Evolutionary conservation across 257 asterid species (phyloP).

Genomic region (Orobanche coerulescens): DNA sequence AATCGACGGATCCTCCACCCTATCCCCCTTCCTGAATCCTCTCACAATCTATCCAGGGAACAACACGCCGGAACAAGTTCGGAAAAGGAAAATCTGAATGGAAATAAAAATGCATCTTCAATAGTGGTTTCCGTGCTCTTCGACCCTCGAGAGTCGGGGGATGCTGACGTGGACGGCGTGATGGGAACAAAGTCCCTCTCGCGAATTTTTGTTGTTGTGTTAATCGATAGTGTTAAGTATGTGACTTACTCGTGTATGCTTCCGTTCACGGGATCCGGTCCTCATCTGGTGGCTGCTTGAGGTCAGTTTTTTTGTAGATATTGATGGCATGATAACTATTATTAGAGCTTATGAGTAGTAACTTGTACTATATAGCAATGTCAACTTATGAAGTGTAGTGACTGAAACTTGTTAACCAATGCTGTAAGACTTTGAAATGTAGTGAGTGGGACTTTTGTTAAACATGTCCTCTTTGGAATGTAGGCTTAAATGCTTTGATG

Average conservation of each 20-base stretch:
- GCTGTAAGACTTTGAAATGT: slow-evolving; percentile 1
- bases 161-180: slow-evolving; percentile 62
- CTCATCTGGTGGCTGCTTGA: slow-evolving; percentile 58
- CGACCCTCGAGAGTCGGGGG: slow-evolving; percentile 85
- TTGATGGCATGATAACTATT: slow-evolving; percentile 12
- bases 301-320: slow-evolving; percentile 74
- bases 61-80: slow-evolving; percentile 32
- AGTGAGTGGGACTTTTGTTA: background rate
- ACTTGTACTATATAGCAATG: too few relatives aligned
- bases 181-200: slow-evolving; percentile 73
- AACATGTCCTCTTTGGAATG: background rate
- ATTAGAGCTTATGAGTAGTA: slow-evolving; percentile 19
- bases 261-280: slow-evolving; percentile 61
- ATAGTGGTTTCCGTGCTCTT: slow-evolving; percentile 95
- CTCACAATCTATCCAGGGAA: slow-evolving; percentile 55
- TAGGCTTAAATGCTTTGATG: slow-evolving; percentile 3
- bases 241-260: slow-evolving; percentile 96
- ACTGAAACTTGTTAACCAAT: slow-evolving; percentile 14
- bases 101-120: slow-evolving; percentile 47
- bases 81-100: slow-evolving; percentile 37
- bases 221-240: slow-evolving; percentile 81
- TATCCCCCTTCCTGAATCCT: slow-evolving; percentile 39
- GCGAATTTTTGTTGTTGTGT: slow-evolving; percentile 74
- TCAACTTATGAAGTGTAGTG: too few relatives aligned
- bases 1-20: slow-evolving; percentile 76